A percentile compares a stretch with the other conserved stretches of the same genome.
Conservation (phyloP, 345 rosid species). For the Gossypium bickii region DNA sequence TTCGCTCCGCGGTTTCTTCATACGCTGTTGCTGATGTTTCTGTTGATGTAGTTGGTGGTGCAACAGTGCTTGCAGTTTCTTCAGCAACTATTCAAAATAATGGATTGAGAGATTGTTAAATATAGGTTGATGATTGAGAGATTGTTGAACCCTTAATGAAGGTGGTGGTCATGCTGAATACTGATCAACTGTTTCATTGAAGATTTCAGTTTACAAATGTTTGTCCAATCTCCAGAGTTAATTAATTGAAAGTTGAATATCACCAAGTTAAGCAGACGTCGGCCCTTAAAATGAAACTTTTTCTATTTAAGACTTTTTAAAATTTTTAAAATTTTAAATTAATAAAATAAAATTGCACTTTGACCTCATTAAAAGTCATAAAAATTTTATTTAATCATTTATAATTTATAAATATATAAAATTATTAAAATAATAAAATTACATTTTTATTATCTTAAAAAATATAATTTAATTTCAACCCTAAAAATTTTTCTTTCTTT, state of each 20-base stretch:
- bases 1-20: slow-evolving; percentile 44
- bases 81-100: slow-evolving; percentile 20
- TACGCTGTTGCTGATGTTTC: slow-evolving; percentile 9
- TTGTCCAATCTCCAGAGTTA: neutral
- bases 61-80: slow-evolving; percentile 21
- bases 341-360: too few species aligned
- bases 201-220: neutral
- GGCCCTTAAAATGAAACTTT: too few species aligned
- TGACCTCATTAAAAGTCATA: too few species aligned
- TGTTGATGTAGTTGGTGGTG: slow-evolving; percentile 7
- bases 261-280: neutral
- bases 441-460: too few species aligned
- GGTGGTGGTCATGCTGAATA: neutral
- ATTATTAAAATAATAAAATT: too few species aligned
- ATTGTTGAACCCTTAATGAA: neutral
- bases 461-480: too few species aligned
- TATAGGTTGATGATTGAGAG: neutral
- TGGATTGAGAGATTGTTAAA: neutral
- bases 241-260: neutral
- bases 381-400: too few species aligned
- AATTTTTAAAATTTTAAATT: too few species aligned
- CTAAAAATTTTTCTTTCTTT: too few species aligned
- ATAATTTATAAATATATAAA: too few species aligned
- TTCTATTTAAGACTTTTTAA: too few species aligned
- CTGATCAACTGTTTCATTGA: slow-evolving; percentile 14